Conservation (phyloP, 2,329 filamentous ascomycete species). For the Curvularia verruculosa region DNA sequence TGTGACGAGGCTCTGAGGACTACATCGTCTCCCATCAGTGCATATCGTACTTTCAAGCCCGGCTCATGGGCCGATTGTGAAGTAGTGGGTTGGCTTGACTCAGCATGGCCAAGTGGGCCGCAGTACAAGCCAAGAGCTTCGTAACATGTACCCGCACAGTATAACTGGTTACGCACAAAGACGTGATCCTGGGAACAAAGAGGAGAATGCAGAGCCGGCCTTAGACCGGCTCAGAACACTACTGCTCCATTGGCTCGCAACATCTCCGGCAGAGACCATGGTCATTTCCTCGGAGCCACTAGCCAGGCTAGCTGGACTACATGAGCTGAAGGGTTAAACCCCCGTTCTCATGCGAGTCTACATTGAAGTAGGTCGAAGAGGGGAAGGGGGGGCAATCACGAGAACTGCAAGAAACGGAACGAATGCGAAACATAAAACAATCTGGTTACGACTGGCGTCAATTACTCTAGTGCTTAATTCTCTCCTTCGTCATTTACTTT, state of each 20-base stretch:
- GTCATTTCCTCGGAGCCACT: constrained; percentile 5
- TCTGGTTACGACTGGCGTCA: background rate
- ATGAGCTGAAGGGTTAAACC: background rate
- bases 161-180: constrained; percentile 32
- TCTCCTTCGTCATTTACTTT: constrained; percentile 1
- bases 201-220: constrained; percentile 16
- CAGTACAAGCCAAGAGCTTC: constrained; percentile 24
- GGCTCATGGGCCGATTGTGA: background rate
- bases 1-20: background rate
- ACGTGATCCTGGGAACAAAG: constrained; percentile 24
- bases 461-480: background rate
- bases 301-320: background rate
- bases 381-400: constrained; percentile 2
- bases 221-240: constrained; percentile 5
- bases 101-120: constrained; percentile 24
- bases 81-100: constrained; percentile 20
- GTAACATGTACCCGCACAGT: constrained; percentile 25
- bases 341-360: background rate
- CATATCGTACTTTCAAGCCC: background rate
- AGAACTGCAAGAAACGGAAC: constrained; percentile 1
- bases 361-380: background rate
- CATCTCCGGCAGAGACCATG: background rate
- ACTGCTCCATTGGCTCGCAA: constrained; percentile 6
- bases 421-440: background rate
- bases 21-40: background rate